phyloP scores from a whole-genome alignment of 331 rosid species.

The Malus hybrid region DNA sequence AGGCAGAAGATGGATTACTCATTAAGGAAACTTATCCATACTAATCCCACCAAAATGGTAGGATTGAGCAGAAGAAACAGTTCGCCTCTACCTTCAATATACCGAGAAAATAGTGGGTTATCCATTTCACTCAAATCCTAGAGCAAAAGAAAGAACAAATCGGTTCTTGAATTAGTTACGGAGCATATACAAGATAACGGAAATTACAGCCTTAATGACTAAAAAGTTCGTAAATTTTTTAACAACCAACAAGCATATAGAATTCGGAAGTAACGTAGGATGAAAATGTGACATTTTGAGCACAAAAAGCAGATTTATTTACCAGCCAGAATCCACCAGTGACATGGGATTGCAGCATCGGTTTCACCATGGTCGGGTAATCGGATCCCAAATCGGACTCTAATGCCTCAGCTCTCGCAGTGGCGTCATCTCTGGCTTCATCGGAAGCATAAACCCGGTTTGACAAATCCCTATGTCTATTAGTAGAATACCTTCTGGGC shows the following conservation, averaged over 20 bases:
- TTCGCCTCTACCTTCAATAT: too few relatives aligned
- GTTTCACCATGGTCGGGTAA: slow-evolving; percentile 44
- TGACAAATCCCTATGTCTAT: slow-evolving; percentile 43
- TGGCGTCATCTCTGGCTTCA: slow-evolving; percentile 44
- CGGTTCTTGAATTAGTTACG: background rate
- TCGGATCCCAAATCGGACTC: slow-evolving; percentile 30
- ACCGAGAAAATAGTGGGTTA: too few relatives aligned
- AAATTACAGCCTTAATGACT: background rate
- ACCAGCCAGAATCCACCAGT: slow-evolving; percentile 95
- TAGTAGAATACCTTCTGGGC: slow-evolving; percentile 35
- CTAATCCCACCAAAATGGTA: too few relatives aligned
- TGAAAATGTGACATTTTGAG: background rate
- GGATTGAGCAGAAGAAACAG: too few relatives aligned
- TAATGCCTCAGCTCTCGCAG: slow-evolving; percentile 47
- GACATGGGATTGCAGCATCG: slow-evolving; percentile 83
- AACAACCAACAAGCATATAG: background rate
- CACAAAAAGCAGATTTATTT: background rate
- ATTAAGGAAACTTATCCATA: too few relatives aligned
- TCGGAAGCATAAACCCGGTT: slow-evolving; percentile 56
- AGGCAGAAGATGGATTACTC: too few relatives aligned
- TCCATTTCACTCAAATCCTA: background rate
- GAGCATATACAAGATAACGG: background rate
- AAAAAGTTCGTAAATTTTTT: background rate
- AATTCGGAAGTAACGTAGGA: background rate
- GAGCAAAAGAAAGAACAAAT: background rate